Evolutionary conservation across 78 protist species (phyloP), one percentile per base, ranked within the genome.

Genomic region (Polysphondylium violaceum): DNA sequence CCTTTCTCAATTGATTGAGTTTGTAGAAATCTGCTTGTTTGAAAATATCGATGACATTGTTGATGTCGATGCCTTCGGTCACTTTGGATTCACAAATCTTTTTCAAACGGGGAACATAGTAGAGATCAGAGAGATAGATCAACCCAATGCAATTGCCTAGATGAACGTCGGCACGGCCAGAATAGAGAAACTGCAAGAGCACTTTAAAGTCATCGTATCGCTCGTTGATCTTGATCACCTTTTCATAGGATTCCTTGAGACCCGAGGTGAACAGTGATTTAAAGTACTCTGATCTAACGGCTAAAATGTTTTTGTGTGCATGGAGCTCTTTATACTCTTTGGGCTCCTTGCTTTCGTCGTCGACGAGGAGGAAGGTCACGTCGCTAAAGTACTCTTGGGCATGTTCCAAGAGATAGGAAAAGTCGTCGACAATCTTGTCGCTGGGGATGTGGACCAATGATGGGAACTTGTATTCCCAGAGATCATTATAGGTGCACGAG

Each of bases 391-490:
- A 83, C 7, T 83, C 73, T 69, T 69, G 50, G 27, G 91, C 79
- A 43, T 83, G 51, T 25, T 43, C 53, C 53, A 83, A 83, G 5
- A 83, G 29, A 11, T 17, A 27, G n/a, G 51, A 40, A 74, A 83
- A 83, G 31, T 83, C 91, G 23, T n/a, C 51, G 4, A 40, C 59
- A 25, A 83, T 17, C 12, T 56, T 53, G n/a, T 83, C 91, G 0
- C 43, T 36, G 25, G 91, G 91, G 33, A 83, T 69, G 44, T 55
- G 51, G 8, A 83, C 79, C 25, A 47, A 59, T 9, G 68, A 68
- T 35, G 91, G 91, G 50, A 83, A 83, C 2, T 43, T n/a, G 50
- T 64, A 83, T 56, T 83, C 91, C 77, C 79, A 83, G 16, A 83
- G 44, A 25, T 83, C 91, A 41, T 67, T 83, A 36, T 83, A 83